phyloP scores from a whole-genome alignment of 306 rosid genomes.

The Cicer arietinum region DNA sequence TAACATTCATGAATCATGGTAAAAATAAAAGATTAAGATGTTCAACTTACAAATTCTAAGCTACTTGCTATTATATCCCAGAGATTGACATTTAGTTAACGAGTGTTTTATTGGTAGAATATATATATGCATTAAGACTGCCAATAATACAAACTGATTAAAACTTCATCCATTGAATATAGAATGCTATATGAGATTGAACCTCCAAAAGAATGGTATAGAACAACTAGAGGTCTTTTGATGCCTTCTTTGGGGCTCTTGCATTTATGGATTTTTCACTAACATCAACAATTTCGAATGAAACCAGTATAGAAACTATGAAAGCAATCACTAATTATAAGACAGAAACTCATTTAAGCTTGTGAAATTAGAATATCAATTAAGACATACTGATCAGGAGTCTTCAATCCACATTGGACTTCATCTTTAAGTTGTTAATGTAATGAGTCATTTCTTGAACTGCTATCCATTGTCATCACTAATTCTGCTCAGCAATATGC shows the following conservation, averaged over 20 bases:
- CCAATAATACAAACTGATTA: background rate
- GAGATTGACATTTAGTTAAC: background rate
- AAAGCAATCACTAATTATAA: background rate
- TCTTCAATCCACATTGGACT: background rate
- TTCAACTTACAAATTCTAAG: background rate
- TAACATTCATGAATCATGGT: background rate
- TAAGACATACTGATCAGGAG: slow-evolving; percentile 5
- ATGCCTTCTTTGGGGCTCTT: background rate
- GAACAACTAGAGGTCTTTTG: background rate
- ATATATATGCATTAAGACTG: background rate
- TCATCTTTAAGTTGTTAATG: slow-evolving; percentile 1
- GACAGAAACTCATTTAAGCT: background rate
- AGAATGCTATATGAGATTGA: background rate
- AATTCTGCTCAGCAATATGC: background rate
- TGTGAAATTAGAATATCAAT: slow-evolving; percentile 26
- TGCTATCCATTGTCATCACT: background rate
- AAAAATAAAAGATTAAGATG: background rate
- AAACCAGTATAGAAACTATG: background rate
- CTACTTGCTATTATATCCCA: background rate
- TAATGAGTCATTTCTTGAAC: slow-evolving; percentile 28
- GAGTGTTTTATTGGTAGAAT: background rate
- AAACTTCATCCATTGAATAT: background rate
- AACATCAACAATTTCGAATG: background rate
- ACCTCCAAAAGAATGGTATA: background rate
- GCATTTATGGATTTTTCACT: background rate